Percentiles rank a stretch among this genome's conserved stretches.
phyloP scores from a whole-genome alignment of 192 early-diverging fungal species.

The Paraglomus occultum region DNA sequence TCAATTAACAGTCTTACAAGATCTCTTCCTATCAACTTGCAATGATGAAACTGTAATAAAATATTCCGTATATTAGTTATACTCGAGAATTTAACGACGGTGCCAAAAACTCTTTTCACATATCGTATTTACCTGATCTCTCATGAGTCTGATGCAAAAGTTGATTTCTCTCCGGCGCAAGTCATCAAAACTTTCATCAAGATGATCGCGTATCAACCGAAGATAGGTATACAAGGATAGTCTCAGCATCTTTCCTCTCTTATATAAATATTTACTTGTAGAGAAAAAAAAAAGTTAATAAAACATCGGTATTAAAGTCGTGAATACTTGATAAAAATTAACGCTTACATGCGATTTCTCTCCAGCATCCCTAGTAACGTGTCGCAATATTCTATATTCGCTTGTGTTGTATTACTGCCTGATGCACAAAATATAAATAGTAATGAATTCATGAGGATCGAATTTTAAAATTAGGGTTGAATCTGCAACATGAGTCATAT shows the following conservation, averaged over 20 bases:
- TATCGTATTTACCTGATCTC: background rate
- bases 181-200: background rate
- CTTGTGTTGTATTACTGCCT: background rate
- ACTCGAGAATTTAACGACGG: too few relatives aligned
- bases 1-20: background rate
- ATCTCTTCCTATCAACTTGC: background rate
- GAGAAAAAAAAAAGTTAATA: too few relatives aligned
- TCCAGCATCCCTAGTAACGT: background rate
- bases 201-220: background rate
- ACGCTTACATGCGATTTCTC: too few relatives aligned
- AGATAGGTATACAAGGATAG: background rate
- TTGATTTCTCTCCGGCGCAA: background rate
- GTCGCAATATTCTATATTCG: background rate
- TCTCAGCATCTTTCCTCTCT: too few relatives aligned
- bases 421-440: background rate
- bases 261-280: too few relatives aligned
- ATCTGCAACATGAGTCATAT: background rate
- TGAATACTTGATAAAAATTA: too few relatives aligned
- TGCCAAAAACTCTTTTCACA: background rate
- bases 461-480: background rate
- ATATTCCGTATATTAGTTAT: background rate
- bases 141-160: background rate
- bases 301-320: too few relatives aligned
- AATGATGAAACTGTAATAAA: background rate
- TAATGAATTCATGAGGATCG: background rate